Percentiles rank a stretch among this genome's conserved stretches.
These are phyloP conservation scores for Gaertneriomyces sp. DNA, from an alignment of 192 early-diverging fungal genomes.

Conservation along the genomic window DNA sequence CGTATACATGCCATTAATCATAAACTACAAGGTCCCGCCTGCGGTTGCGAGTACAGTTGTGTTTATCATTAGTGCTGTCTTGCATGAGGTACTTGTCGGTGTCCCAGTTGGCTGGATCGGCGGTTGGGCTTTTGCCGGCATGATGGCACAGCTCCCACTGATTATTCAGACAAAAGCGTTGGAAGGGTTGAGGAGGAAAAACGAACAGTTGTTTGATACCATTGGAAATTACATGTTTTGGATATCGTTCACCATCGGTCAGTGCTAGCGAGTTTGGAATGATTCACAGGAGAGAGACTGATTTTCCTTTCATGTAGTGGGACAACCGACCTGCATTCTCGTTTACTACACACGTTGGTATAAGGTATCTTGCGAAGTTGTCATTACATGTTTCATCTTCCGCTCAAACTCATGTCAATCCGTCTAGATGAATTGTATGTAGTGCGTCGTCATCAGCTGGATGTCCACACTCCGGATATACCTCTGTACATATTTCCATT, in stretches of 20 bases:
- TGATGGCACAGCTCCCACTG: conserved; percentile 35
- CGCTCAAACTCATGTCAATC: too few species aligned
- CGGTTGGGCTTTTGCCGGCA: conserved; percentile 72
- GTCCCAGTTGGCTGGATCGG: conserved; percentile 75
- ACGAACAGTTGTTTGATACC: conserved; percentile 36
- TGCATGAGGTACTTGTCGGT: conserved; percentile 85
- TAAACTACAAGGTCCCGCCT: conserved; percentile 62
- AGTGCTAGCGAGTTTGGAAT: background rate
- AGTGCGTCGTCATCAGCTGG: too few species aligned
- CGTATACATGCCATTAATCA: conserved; percentile 72
- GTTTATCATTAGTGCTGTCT: conserved; percentile 77
- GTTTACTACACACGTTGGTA: conserved; percentile 30
- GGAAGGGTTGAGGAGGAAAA: conserved; percentile 8
- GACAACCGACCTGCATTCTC: conserved; percentile 28
- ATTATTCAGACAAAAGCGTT: conserved; percentile 20
- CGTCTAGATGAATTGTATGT: too few species aligned
- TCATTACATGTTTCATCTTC: too few species aligned
- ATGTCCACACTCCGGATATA: too few species aligned
- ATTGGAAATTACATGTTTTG: conserved; percentile 36
- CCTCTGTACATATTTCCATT: too few species aligned
- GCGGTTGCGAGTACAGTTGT: conserved; percentile 58
- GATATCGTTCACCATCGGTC: conserved; percentile 36
- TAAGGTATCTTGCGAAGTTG: background rate
- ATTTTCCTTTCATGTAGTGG: conserved; percentile 18
- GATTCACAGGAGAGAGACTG: background rate